Evolutionary conservation across 129 eudicot genomes (phyloP).

Genomic region (Artemisia annua): DNA sequence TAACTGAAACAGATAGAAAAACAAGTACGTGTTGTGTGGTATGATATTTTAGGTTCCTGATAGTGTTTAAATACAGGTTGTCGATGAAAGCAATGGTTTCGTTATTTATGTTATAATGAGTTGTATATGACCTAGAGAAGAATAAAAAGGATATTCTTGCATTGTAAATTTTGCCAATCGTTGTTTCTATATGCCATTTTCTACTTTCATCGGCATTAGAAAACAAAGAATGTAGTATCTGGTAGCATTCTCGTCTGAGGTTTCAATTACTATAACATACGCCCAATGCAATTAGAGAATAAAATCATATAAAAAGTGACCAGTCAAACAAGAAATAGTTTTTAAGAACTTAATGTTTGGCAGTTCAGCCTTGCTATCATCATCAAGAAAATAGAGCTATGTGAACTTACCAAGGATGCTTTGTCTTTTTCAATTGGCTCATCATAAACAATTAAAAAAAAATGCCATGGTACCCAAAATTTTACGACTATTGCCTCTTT

Average conservation of each 20-base stretch:
- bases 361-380: slow-evolving; percentile 9
- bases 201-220: neutral
- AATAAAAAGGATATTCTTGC: slow-evolving; percentile 12
- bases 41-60: neutral
- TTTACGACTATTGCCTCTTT: neutral
- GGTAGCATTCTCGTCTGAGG: neutral
- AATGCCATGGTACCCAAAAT: neutral
- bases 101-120: neutral
- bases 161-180: neutral
- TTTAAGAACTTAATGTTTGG: neutral
- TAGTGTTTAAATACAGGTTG: neutral
- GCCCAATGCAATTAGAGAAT: neutral
- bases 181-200: neutral
- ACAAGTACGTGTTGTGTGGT: neutral
- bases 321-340: neutral
- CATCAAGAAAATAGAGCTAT: slow-evolving; percentile 4
- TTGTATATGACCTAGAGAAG: neutral
- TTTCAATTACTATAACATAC: neutral
- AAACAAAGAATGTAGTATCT: too few relatives aligned
- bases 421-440: neutral
- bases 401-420: slow-evolving; percentile 4
- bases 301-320: neutral
- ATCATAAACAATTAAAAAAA: neutral
- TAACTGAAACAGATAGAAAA: neutral
- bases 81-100: neutral